A percentile compares a stretch with the other conserved stretches of the same genome.
These are phyloP conservation scores for Podospora sp. DNA, from an alignment of 495 filamentous ascomycete species.

Conservation along the genomic window DNA sequence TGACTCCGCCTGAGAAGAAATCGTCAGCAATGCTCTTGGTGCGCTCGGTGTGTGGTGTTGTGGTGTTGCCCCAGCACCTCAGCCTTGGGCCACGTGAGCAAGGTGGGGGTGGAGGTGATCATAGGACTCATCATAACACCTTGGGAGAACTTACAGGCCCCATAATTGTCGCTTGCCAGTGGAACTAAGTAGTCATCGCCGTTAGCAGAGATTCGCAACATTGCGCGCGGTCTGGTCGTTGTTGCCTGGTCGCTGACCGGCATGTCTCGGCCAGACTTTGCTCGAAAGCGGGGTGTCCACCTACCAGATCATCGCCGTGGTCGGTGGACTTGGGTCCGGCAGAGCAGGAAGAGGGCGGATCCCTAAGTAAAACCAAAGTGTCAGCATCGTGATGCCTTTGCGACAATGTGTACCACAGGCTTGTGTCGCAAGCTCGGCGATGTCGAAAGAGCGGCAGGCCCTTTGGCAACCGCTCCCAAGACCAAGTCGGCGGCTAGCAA, in stretches of 20 bases:
- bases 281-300: conserved; percentile 40
- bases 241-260: background rate
- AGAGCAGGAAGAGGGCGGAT: conserved; percentile 98
- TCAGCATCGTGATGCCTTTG: conserved; percentile 42
- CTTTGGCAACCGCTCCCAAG: conserved; percentile 2
- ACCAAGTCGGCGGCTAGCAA: conserved; percentile 4
- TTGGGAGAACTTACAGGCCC: conserved; percentile 79
- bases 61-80: background rate
- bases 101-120: background rate
- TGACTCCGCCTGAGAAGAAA: conserved; percentile 69
- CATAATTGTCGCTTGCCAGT: conserved; percentile 99
- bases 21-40: conserved; percentile 18
- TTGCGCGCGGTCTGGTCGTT: background rate
- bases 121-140: conserved; percentile 10
- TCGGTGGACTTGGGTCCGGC: conserved; percentile 68
- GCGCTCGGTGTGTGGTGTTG: background rate
- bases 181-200: conserved; percentile 65
- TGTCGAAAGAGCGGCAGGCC: background rate
- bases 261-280: conserved; percentile 21
- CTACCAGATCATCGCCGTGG: conserved; percentile 93
- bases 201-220: conserved; percentile 37
- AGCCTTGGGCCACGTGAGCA: conserved; percentile 6
- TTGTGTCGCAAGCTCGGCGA: background rate
- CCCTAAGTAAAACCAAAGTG: conserved; percentile 57
- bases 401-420: background rate